phyloP scores from a whole-genome alignment of 1,284 basidiomycete species.

The Naganishia albida region DNA sequence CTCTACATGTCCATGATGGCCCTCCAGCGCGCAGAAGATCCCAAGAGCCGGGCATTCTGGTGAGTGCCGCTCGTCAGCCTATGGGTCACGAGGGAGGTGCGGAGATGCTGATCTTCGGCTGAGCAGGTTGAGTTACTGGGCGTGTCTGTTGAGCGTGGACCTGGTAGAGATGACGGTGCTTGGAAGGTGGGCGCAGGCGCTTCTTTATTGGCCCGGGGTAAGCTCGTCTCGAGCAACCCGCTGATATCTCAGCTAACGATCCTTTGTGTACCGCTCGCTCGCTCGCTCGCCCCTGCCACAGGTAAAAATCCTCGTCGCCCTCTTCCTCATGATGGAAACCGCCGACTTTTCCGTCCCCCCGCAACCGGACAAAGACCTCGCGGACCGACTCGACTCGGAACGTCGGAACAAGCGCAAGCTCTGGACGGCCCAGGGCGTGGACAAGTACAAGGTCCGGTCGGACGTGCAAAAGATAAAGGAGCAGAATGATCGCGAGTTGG shows the following conservation, averaged over 20 bases:
- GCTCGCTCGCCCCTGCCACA: background rate
- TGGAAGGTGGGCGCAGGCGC: conserved; percentile 21
- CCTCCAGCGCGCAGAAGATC: conserved; percentile 16
- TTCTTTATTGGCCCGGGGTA: conserved; percentile 28
- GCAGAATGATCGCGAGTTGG: conserved; percentile 26
- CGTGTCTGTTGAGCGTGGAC: conserved; percentile 19
- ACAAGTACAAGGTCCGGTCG: conserved; percentile 24
- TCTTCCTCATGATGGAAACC: conserved; percentile 30
- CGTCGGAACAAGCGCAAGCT: conserved; percentile 10
- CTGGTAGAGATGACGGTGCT: conserved; percentile 22
- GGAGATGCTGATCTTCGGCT: background rate
- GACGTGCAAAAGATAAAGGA: conserved; percentile 24
- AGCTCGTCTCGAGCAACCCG: background rate
- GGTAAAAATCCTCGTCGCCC: conserved; percentile 25
- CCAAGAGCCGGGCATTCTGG: conserved; percentile 27
- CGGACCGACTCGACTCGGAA: conserved; percentile 12
- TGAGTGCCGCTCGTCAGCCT: background rate
- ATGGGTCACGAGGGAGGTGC: no score
- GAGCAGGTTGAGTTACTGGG: conserved; percentile 29
- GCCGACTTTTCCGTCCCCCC: conserved; percentile 20
- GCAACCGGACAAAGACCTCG: conserved; percentile 16
- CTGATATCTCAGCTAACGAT: no score
- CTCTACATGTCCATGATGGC: conserved; percentile 29
- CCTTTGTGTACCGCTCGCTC: no score
- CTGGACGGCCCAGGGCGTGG: conserved; percentile 20